phyloP scores from a whole-genome alignment of 805 yeast genomes.

The Metschnikowia baotianmanensis region DNA sequence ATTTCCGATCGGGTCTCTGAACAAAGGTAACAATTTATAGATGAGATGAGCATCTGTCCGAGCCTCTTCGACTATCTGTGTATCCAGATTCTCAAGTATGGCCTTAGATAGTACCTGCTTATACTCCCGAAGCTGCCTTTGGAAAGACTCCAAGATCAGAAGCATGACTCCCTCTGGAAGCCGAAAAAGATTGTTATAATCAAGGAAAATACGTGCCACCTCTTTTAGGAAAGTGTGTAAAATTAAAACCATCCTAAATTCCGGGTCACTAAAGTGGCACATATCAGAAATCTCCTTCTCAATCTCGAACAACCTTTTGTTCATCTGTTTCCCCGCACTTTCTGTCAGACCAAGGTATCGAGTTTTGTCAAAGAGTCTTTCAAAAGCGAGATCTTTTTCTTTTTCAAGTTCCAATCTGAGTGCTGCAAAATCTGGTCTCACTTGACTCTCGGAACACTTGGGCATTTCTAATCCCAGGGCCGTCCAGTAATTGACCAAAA shows the following conservation, averaged over 20 bases:
- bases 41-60: constrained; percentile 2
- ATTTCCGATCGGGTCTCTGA: constrained; percentile 9
- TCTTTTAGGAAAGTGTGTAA: constrained; percentile 4
- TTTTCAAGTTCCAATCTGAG: constrained; percentile 1
- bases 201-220: constrained; percentile 5
- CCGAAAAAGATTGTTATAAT: constrained; percentile 9
- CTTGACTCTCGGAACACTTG: no score
- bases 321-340: constrained; percentile 1
- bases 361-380: constrained; percentile 2
- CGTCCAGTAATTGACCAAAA: constrained; percentile 2
- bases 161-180: constrained; percentile 5
- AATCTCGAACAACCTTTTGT: constrained; percentile 3
- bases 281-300: not conserved
- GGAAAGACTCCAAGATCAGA: constrained; percentile 4
- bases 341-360: constrained; percentile 8
- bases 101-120: not conserved
- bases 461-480: not conserved
- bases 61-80: not conserved
- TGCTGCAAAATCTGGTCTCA: not conserved
- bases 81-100: not conserved
- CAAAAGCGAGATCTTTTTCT: constrained; percentile 1
- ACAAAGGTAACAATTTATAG: constrained; percentile 4
- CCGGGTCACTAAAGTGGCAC: not conserved
- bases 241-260: not conserved
- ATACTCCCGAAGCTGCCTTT: constrained; percentile 1